Base-by-base conservation (phyloP, 352 stramenopile species). In the Phytophthora pisi region DNA sequence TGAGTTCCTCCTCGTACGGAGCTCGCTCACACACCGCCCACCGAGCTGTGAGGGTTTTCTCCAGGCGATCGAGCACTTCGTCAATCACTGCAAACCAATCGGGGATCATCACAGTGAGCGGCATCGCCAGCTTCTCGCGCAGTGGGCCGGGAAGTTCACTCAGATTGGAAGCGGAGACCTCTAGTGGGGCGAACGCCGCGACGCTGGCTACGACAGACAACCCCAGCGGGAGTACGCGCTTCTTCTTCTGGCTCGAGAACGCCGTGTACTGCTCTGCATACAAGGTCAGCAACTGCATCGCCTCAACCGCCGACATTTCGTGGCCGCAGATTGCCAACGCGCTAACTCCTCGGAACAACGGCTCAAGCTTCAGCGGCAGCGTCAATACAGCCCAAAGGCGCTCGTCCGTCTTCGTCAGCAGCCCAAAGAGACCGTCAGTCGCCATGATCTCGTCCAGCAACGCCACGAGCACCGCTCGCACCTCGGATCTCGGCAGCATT, bases 311-410 rank as follows among this genome's bases (percentile, higher is more conserved):
- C 9, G 70, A 43, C 15, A 40, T 4, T 30, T 59, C 20, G 18
- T 75, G 55, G 0, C 70, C 61, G 30, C 31, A 30, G 7, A 65
- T 9, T 6, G 57, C 61, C 50, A 78, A 53, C n/a, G 38, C 50
- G 38, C 47, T 24, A 10, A 78, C 66, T 23, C 66, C 66, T 72
- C 53, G 45, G 61, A 75, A 66, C n/a, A 75, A 11, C 11, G 61
- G 53, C 57, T 75, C 61, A 7, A 78, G 57, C 26, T 61, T 67
- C n/a, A 75, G 66, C 42, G 70, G 70, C 7, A 78, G 66, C 15
- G 61, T 75, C 49, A 75, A 40, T 3, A 72, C 16, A 4, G 64
- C 38, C 52, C 67, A 71, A 38, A 58, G 3, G 5, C 57, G 62
- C 38, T 62, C 45, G 10, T 40, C 60, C 46, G 50, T 71, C 34